Conservation (phyloP, 805 yeast species). For the Ogataea pilisensis region DNA sequence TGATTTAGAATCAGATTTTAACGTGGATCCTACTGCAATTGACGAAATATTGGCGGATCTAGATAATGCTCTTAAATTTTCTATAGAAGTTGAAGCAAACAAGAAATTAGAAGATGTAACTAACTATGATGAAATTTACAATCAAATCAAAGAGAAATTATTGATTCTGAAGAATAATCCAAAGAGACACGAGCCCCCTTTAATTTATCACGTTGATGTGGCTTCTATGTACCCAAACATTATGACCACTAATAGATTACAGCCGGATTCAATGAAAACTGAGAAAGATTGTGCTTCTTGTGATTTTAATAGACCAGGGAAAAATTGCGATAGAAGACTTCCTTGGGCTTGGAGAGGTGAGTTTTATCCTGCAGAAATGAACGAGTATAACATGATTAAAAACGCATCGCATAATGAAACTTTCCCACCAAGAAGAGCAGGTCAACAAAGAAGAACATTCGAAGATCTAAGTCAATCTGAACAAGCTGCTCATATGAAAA, state of each 20-base stretch:
- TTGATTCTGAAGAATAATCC: slow-evolving; percentile 59
- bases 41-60: slow-evolving; percentile 75
- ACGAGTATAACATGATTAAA: slow-evolving; percentile 87
- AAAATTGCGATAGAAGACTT: slow-evolving; percentile 82
- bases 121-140: slow-evolving; percentile 72
- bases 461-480: slow-evolving; percentile 74
- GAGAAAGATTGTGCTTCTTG: slow-evolving; percentile 97
- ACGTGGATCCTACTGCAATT: slow-evolving; percentile 74
- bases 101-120: slow-evolving; percentile 70
- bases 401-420: slow-evolving; percentile 75
- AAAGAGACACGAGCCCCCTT: slow-evolving; percentile 68
- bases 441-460: slow-evolving; percentile 58
- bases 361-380: slow-evolving; percentile 83
- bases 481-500: slow-evolving; percentile 71
- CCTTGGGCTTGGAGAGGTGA: slow-evolving; percentile 99
- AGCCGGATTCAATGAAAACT: slow-evolving; percentile 95
- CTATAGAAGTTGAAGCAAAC: slow-evolving; percentile 76
- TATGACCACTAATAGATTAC: slow-evolving; percentile 95
- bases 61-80: slow-evolving; percentile 72
- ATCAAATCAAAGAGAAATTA: slow-evolving; percentile 50
- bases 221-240: slow-evolving; percentile 99
- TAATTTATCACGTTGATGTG: slow-evolving; percentile 96
- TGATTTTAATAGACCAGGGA: slow-evolving; percentile 94
- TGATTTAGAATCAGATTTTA: slow-evolving; percentile 73
- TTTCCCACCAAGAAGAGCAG: slow-evolving; percentile 59